Evolutionary conservation across 2,329 filamentous ascomycete species (phyloP).

Genomic region (Kalmusia sp.): DNA sequence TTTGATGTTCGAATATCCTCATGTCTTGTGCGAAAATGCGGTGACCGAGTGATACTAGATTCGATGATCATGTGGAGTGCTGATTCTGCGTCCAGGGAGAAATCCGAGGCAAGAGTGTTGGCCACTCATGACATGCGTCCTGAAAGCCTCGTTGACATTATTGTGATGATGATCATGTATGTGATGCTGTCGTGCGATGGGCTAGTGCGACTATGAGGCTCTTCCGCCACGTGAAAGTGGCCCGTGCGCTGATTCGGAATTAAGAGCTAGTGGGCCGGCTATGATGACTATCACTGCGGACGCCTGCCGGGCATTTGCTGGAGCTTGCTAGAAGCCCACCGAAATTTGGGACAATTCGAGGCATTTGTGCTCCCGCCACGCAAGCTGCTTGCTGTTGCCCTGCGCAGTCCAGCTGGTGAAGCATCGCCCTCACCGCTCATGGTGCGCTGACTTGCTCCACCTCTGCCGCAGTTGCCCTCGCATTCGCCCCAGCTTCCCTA

Average conservation of each 20-base stretch:
- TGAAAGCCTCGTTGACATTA: too few relatives aligned
- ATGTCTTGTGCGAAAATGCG: too few relatives aligned
- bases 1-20: too few relatives aligned
- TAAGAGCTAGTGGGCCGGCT: conserved; percentile 5
- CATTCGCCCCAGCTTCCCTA: background rate
- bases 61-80: too few relatives aligned
- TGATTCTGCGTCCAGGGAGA: too few relatives aligned
- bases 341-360: conserved; percentile 2
- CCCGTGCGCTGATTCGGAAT: conserved; percentile 8
- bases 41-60: too few relatives aligned
- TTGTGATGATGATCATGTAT: too few relatives aligned
- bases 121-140: too few relatives aligned
- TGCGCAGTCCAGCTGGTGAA: background rate
- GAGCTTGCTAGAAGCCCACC: conserved; percentile 11
- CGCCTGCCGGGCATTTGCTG: background rate
- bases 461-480: conserved; percentile 1
- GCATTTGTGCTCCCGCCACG: background rate
- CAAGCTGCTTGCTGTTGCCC: background rate
- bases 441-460: conserved; percentile 7
- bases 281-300: conserved; percentile 3
- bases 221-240: conserved; percentile 1
- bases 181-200: too few relatives aligned
- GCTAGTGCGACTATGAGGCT: conserved; percentile 11
- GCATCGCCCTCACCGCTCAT: background rate
- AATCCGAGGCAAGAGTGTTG: too few relatives aligned